A percentile compares a stretch with the other conserved stretches of the same genome.
These are phyloP conservation scores for Knoxdaviesia capensis DNA, from an alignment of 2,329 filamentous ascomycete genomes.

Conservation along the genomic window DNA sequence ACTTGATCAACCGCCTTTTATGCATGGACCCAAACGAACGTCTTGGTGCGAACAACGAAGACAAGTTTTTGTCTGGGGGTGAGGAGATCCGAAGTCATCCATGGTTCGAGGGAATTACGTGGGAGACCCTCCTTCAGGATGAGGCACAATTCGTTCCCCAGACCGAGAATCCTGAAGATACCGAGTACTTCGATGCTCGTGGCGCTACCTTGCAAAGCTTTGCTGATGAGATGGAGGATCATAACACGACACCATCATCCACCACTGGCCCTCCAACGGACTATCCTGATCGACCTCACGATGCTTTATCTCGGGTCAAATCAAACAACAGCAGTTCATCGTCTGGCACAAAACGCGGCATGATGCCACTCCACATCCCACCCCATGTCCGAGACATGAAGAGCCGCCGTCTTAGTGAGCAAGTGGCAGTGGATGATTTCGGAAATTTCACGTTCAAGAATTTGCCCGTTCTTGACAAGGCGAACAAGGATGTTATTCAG, in stretches of 20 bases:
- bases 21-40: slow-evolving; percentile 66
- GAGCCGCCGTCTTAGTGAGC: slow-evolving; percentile 75
- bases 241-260: slow-evolving; percentile 50
- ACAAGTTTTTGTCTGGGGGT: slow-evolving; percentile 66
- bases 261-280: slow-evolving; percentile 41
- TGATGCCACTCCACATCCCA: slow-evolving; percentile 92
- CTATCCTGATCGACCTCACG: slow-evolving; percentile 77
- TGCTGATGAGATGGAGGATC: slow-evolving; percentile 84
- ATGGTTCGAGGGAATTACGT: slow-evolving; percentile 77
- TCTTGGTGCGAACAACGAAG: slow-evolving; percentile 67
- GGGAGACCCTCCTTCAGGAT: slow-evolving; percentile 81
- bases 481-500: slow-evolving; percentile 96
- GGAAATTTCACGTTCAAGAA: slow-evolving; percentile 96
- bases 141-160: slow-evolving; percentile 90
- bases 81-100: slow-evolving; percentile 77
- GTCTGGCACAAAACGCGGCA: slow-evolving; percentile 57
- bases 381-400: slow-evolving; percentile 87
- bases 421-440: slow-evolving; percentile 77
- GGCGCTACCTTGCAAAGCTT: slow-evolving; percentile 87
- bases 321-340: slow-evolving; percentile 48
- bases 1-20: slow-evolving; percentile 82
- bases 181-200: slow-evolving; percentile 87
- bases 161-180: slow-evolving; percentile 86
- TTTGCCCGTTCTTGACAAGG: slow-evolving; percentile 84
- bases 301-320: slow-evolving; percentile 76